Conservation (phyloP, 2,329 filamentous ascomycete species). For the Aspergillus ibericus region DNA sequence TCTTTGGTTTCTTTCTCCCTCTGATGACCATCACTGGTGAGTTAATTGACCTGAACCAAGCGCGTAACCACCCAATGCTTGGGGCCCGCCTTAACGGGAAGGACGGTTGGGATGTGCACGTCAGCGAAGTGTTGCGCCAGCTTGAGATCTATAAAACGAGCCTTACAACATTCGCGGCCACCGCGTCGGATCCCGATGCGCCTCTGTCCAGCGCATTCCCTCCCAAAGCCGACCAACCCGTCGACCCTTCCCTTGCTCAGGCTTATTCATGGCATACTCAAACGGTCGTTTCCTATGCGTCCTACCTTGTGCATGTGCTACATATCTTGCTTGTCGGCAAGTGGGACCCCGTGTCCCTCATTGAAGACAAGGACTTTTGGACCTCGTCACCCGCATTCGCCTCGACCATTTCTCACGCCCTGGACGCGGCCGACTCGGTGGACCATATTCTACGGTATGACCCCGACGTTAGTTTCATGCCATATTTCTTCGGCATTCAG, state of each 20-base stretch:
- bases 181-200: slow-evolving; percentile 27
- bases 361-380: slow-evolving; percentile 92
- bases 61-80: slow-evolving; percentile 82
- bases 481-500: slow-evolving; percentile 95
- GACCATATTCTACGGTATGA: slow-evolving; percentile 86
- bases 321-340: slow-evolving; percentile 91
- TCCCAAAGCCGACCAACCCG: slow-evolving; percentile 60
- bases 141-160: slow-evolving; percentile 80
- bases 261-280: slow-evolving; percentile 63
- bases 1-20: slow-evolving; percentile 91
- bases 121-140: slow-evolving; percentile 74
- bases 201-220: slow-evolving; percentile 51
- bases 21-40: slow-evolving; percentile 92
- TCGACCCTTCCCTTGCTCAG: slow-evolving; percentile 30
- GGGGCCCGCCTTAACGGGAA: slow-evolving; percentile 71
- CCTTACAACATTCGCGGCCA: slow-evolving; percentile 49
- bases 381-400: slow-evolving; percentile 88
- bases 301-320: slow-evolving; percentile 88
- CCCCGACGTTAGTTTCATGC: slow-evolving; percentile 91
- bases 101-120: slow-evolving; percentile 77
- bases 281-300: slow-evolving; percentile 85
- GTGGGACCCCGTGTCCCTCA: slow-evolving; percentile 91
- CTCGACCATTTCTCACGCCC: slow-evolving; percentile 81
- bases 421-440: slow-evolving; percentile 84
- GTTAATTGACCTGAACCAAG: slow-evolving; percentile 86